Evolutionary conservation across 2,329 filamentous ascomycete genomes (phyloP).

Genomic region (Chalaropsis thielavioides): DNA sequence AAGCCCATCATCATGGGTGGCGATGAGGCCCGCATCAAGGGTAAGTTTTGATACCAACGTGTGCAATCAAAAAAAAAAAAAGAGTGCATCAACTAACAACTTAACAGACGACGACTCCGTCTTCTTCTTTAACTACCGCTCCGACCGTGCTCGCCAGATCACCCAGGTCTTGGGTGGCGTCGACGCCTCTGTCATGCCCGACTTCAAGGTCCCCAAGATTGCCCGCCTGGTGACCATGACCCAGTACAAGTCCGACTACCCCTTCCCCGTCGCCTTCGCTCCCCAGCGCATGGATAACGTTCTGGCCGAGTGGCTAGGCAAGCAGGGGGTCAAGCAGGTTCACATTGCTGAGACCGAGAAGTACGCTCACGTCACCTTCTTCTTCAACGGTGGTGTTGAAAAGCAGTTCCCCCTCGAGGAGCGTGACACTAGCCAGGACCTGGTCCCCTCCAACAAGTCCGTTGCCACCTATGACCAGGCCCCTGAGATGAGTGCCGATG

Average conservation of each 20-base stretch:
- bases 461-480: slow-evolving; percentile 91
- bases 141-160: slow-evolving; percentile 90
- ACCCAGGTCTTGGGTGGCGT: slow-evolving; percentile 85
- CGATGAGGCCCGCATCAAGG: slow-evolving; percentile 70
- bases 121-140: slow-evolving; percentile 99
- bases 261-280: slow-evolving; percentile 81
- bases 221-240: slow-evolving; percentile 86
- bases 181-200: slow-evolving; percentile 77
- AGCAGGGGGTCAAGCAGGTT: slow-evolving; percentile 80
- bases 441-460: slow-evolving; percentile 74
- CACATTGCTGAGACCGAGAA: slow-evolving; percentile 98
- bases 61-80: background rate
- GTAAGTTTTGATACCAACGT: slow-evolving; percentile 30
- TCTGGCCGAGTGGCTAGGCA: slow-evolving; percentile 89
- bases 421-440: slow-evolving; percentile 64
- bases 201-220: slow-evolving; percentile 89
- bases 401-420: slow-evolving; percentile 87
- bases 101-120: slow-evolving; percentile 69
- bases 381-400: slow-evolving; percentile 98
- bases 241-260: slow-evolving; percentile 90
- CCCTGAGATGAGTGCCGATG: slow-evolving; percentile 89
- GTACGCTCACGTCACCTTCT: slow-evolving; percentile 98
- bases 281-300: slow-evolving; percentile 96
- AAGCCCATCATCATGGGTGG: slow-evolving; percentile 94
- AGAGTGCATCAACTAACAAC: slow-evolving; percentile 15